Evolutionary conservation across 305 asterid genomes (phyloP), one percentile per base, ranked within the genome.

Genomic region (Solanum hybrid): DNA sequence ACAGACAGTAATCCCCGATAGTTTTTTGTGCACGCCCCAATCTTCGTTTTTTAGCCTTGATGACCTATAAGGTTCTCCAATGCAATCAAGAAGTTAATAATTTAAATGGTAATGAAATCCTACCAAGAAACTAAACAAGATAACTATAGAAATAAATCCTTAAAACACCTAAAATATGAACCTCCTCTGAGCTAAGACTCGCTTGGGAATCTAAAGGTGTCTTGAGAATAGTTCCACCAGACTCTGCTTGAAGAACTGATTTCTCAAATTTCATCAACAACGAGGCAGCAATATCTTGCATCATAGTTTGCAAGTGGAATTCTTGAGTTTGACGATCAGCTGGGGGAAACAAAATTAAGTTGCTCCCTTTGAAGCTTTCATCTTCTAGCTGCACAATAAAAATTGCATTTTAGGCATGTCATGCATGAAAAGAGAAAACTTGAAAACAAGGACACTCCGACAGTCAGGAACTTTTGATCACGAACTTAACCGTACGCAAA

Each of bases 131-230:
- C 79, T 89, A 46, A 77, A 76, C 73, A 83, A 51, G 74, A 57
- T 42, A 75, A 90, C 90, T 86, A 61, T 26, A 86, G 57, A 86
- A 92, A 92, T n/a, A 91, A 93, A 92, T 92, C 89, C 86, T 89
- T 76, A 91, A 96, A 95, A 95, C 96, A 96, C 98, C 98, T 94
- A 97, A 94, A 95, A 95, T 89, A 91, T 94, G 93, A 95, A 97
- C 99, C 99, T 97, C 99, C 99, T 97, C 99, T 92, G 99, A 96
- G 95, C 97, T 95, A 88, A 97, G 98, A 94, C 96, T 96, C 93
- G 99, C 98, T 96, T 97, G 99, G 90, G 99, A 97, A 95, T 97
- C 99, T 73, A 97, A 95, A 90, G 99, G 99, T 79, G 99, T 97
- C 95, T 97, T 97, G 90, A 97, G 92, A 92, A 96, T 95, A 90